Evolutionary conservation across 176 grass and related monocot genomes (phyloP).

Genomic region (Oropetium thomaeum): DNA sequence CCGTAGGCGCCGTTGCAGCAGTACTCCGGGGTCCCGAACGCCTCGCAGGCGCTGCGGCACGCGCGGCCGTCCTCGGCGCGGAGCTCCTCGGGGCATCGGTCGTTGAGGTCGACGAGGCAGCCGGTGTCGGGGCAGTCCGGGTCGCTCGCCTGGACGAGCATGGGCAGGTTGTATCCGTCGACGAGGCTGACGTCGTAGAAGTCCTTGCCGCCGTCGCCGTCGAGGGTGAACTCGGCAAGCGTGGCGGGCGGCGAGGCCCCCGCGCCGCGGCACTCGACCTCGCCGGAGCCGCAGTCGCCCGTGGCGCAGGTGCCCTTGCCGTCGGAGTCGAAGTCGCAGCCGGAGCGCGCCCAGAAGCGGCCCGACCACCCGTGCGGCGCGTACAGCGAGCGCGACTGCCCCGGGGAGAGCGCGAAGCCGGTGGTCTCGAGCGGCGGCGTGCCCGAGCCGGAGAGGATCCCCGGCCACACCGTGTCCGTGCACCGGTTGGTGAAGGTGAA

Average conservation of each 20-base stretch:
- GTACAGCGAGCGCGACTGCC: constrained; percentile 43
- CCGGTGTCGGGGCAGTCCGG: constrained; percentile 54
- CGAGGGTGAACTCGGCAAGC: constrained; percentile 85
- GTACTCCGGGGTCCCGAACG: constrained; percentile 60
- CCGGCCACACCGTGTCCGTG: constrained; percentile 82
- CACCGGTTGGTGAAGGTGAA: constrained; percentile 90
- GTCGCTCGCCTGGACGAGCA: constrained; percentile 46
- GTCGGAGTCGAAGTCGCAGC: constrained; percentile 43
- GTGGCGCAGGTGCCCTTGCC: constrained; percentile 46
- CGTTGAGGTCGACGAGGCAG: constrained; percentile 65
- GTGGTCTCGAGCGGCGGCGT: constrained; percentile 60
- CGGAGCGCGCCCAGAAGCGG: constrained; percentile 84
- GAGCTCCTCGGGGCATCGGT: constrained; percentile 64
- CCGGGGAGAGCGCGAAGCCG: constrained; percentile 66
- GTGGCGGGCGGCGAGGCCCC: constrained; percentile 69
- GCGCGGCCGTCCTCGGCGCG: constrained; percentile 46
- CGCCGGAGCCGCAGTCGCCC: constrained; percentile 65
- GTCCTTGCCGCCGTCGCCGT: constrained; percentile 42
- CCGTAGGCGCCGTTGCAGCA: constrained; percentile 76
- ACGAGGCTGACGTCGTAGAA: constrained; percentile 95
- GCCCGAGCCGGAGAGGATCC: constrained; percentile 69
- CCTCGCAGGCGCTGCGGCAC: constrained; percentile 70
- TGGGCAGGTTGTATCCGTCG: constrained; percentile 78
- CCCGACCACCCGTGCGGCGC: constrained; percentile 76
- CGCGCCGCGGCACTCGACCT: constrained; percentile 61